Percentiles rank a stretch among this genome's conserved stretches.
Evolutionary conservation across 2,329 filamentous ascomycete species (phyloP).

Genomic region (Ceratocystis destructans): DNA sequence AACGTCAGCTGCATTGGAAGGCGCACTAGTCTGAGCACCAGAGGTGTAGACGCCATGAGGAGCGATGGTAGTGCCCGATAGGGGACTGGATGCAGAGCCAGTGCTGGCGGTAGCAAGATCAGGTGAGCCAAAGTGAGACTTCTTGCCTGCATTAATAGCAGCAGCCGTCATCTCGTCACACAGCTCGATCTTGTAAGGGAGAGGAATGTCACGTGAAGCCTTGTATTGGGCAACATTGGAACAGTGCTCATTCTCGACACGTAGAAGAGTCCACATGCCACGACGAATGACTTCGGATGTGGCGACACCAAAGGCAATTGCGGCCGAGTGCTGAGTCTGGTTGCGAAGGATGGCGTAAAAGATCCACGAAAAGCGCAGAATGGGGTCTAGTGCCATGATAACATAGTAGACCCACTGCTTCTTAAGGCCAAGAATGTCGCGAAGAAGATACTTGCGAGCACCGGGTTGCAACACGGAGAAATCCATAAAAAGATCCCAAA

Average conservation of each 20-base stretch:
- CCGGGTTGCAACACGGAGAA: conserved; percentile 78
- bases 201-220: conserved; percentile 70
- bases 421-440: conserved; percentile 69
- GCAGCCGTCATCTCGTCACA: conserved; percentile 17
- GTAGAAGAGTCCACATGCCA: conserved; percentile 82
- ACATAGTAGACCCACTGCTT: conserved; percentile 69
- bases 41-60: background rate
- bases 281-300: conserved; percentile 70
- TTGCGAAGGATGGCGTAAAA: conserved; percentile 76
- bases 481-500: conserved; percentile 96
- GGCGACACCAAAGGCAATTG: conserved; percentile 65
- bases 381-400: conserved; percentile 69
- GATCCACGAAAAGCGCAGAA: conserved; percentile 87
- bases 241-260: conserved; percentile 96
- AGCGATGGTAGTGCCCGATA: background rate
- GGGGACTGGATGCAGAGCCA: background rate
- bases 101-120: background rate
- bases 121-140: background rate
- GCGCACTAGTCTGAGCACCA: background rate
- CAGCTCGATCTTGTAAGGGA: conserved; percentile 59
- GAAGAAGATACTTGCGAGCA: conserved; percentile 52
- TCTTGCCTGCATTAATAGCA: background rate
- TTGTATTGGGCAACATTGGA: conserved; percentile 83
- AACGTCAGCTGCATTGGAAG: background rate
- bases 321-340: conserved; percentile 67